phyloP scores from a whole-genome alignment of 352 stramenopile species.

The Pythium vanterpoolii region DNA sequence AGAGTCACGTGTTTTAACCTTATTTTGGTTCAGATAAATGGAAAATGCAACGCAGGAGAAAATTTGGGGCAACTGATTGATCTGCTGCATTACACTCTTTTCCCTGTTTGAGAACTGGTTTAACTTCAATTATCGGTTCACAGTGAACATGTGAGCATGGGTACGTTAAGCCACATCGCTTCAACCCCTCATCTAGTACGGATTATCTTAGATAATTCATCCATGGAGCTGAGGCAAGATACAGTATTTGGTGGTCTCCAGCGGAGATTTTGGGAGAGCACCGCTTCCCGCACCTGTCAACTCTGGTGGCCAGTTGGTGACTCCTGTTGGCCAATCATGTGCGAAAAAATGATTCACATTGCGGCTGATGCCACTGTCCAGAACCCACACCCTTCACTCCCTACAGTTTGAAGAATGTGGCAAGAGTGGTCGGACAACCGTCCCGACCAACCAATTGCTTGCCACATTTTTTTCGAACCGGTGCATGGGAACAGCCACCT shows the following conservation, averaged over 20 bases:
- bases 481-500: constrained; percentile 13
- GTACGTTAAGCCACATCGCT: too few relatives aligned
- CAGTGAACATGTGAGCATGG: too few relatives aligned
- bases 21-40: too few relatives aligned
- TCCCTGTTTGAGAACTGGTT: too few relatives aligned
- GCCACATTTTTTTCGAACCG: constrained; percentile 7
- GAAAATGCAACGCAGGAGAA: too few relatives aligned
- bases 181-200: too few relatives aligned
- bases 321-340: neutral
- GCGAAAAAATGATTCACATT: neutral
- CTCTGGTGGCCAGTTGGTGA: constrained; percentile 5
- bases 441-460: neutral
- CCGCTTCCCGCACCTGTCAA: neutral
- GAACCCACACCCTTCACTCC: neutral
- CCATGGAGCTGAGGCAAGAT: neutral
- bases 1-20: too few relatives aligned
- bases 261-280: neutral
- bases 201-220: too few relatives aligned
- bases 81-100: too few relatives aligned
- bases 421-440: too few relatives aligned
- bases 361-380: neutral
- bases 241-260: neutral
- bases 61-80: too few relatives aligned
- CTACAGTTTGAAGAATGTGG: neutral
- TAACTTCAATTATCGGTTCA: too few relatives aligned